Evolutionary conservation across 345 rosid species (phyloP).

Genomic region (Gynandropsis gynandra): DNA sequence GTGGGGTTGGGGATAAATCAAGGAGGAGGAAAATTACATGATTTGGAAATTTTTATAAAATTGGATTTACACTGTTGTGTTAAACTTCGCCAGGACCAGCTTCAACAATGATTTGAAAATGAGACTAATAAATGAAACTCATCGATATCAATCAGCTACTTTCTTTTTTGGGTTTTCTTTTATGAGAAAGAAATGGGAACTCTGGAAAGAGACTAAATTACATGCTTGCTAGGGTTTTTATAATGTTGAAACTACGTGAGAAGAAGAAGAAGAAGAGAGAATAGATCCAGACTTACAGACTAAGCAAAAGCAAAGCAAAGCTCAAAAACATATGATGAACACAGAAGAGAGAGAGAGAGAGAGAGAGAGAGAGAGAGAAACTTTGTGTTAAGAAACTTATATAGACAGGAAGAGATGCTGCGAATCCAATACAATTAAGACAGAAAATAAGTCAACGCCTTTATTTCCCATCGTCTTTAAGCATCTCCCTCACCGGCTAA

Average conservation of each 20-base stretch:
- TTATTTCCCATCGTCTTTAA: too few relatives aligned
- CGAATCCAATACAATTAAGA: too few relatives aligned
- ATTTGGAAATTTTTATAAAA: conserved; percentile 49
- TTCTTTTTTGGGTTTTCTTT: conserved; percentile 4
- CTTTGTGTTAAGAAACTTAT: too few relatives aligned
- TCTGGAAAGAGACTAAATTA: conserved; percentile 20
- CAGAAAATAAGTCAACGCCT: too few relatives aligned
- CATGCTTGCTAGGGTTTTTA: conserved; percentile 30
- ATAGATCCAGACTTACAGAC: too few relatives aligned
- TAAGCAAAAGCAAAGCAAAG: too few relatives aligned
- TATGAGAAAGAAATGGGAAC: not conserved
- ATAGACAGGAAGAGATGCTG: too few relatives aligned
- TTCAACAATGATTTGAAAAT: conserved; percentile 18
- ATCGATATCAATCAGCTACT: conserved; percentile 1
- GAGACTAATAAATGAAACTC: conserved; percentile 14
- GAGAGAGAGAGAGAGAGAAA: too few relatives aligned
- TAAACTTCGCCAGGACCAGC: conserved; percentile 41
- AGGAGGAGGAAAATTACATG: conserved; percentile 41
- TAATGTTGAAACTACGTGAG: conserved; percentile 24
- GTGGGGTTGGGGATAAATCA: not conserved
- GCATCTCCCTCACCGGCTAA: too few relatives aligned
- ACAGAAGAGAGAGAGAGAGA: too few relatives aligned
- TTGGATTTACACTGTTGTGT: conserved; percentile 35
- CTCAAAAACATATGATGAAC: too few relatives aligned
- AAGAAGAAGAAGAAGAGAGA: conserved; percentile 21